Conservation (phyloP, 257 asterid genomes). For the Mentha longifolia region DNA sequence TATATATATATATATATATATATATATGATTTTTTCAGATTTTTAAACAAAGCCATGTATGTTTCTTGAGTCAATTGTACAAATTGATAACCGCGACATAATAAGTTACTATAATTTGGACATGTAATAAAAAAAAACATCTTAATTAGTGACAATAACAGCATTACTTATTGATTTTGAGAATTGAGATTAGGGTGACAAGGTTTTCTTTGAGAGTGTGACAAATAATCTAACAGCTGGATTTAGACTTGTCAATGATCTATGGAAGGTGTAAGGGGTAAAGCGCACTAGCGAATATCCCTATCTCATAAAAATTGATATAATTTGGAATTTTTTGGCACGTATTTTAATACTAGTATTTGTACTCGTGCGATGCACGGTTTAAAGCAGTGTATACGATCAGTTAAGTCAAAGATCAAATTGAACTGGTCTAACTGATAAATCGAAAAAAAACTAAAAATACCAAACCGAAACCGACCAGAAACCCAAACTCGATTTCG, state of each 20-base stretch:
- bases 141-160: constrained; percentile 3
- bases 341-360: too few species aligned
- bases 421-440: too few species aligned
- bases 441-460: too few species aligned
- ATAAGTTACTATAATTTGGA: constrained; percentile 2
- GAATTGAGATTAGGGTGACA: constrained; percentile 19
- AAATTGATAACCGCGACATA: constrained; percentile 7
- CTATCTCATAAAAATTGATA: too few species aligned
- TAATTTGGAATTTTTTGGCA: too few species aligned
- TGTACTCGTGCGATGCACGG: too few species aligned
- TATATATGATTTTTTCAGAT: constrained; percentile 14
- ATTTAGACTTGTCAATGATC: constrained; percentile 20
- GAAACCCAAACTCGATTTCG: too few species aligned
- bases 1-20: too few species aligned
- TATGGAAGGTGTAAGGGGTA: constrained; percentile 7
- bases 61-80: constrained; percentile 37
- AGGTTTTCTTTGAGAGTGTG: constrained; percentile 12
- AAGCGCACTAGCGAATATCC: not conserved
- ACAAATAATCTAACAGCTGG: constrained; percentile 32
- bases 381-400: too few species aligned
- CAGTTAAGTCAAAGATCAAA: too few species aligned
- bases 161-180: constrained; percentile 5
- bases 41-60: constrained; percentile 20
- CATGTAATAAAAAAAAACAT: constrained; percentile 24
- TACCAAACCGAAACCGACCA: too few species aligned